Percentiles rank a stretch among this genome's conserved stretches.
These are phyloP conservation scores for Starmerella sirachaensis DNA, from an alignment of 805 yeast species.

Conservation along the genomic window DNA sequence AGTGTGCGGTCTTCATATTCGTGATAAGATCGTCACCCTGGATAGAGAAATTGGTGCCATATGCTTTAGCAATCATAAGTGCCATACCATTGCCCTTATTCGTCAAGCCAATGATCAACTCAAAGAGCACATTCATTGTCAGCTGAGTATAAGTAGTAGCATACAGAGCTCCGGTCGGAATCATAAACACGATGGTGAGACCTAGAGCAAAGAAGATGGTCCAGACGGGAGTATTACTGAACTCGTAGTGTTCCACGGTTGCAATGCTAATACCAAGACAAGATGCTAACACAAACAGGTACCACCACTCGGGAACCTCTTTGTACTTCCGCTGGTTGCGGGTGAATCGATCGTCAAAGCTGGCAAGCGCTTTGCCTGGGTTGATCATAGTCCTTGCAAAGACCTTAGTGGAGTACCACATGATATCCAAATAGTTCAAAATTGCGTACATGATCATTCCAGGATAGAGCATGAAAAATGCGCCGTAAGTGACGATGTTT, in stretches of 20 bases:
- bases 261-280: constrained; percentile 38
- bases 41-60: constrained; percentile 48
- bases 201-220: constrained; percentile 44
- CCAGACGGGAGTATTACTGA: constrained; percentile 34
- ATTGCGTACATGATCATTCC: constrained; percentile 41
- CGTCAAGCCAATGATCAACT: constrained; percentile 46
- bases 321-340: constrained; percentile 43
- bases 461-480: constrained; percentile 45
- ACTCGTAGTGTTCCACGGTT: constrained; percentile 30
- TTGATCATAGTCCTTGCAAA: constrained; percentile 6
- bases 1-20: constrained; percentile 45
- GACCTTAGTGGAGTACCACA: constrained; percentile 7
- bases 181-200: constrained; percentile 39
- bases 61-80: constrained; percentile 40
- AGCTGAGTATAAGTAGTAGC: constrained; percentile 40
- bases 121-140: constrained; percentile 38
- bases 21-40: constrained; percentile 51
- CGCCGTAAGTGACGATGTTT: constrained; percentile 45
- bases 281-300: constrained; percentile 27
- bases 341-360: constrained; percentile 43
- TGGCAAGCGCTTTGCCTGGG: constrained; percentile 25
- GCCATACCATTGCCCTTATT: constrained; percentile 47
- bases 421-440: constrained; percentile 29
- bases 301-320: constrained; percentile 70
- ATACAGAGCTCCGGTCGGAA: constrained; percentile 39